Percentiles rank a stretch among this genome's conserved stretches.
phyloP scores from a whole-genome alignment of 2,329 filamentous ascomycete genomes.

The Hymenoscyphus occultus region DNA sequence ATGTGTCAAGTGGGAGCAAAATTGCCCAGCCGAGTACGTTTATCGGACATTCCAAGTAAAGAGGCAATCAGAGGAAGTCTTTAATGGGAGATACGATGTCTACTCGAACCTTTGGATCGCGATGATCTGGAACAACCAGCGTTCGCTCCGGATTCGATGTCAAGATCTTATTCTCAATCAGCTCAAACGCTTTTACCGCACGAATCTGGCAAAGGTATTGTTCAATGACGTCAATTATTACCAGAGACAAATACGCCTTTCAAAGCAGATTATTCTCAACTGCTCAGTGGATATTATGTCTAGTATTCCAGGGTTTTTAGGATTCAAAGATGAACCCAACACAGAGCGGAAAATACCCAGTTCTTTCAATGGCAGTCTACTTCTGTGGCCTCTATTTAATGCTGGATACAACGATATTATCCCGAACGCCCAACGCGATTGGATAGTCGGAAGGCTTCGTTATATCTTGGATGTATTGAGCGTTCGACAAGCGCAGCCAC shows the following conservation, averaged over 20 bases:
- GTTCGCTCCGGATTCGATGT: slow-evolving; percentile 28
- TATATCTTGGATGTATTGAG: slow-evolving; percentile 30
- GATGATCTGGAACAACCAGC: slow-evolving; percentile 32
- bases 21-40: slow-evolving; percentile 18
- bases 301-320: slow-evolving; percentile 28
- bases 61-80: slow-evolving; percentile 24
- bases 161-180: slow-evolving; percentile 31
- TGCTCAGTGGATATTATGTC: slow-evolving; percentile 31
- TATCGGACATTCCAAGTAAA: slow-evolving; percentile 23
- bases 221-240: slow-evolving; percentile 14
- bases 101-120: slow-evolving; percentile 29
- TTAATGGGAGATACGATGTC: slow-evolving; percentile 30
- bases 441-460: slow-evolving; percentile 28
- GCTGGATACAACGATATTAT: slow-evolving; percentile 25
- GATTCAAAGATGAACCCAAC: slow-evolving; percentile 14
- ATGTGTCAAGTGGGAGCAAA: slow-evolving; percentile 21
- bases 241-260: slow-evolving; percentile 22
- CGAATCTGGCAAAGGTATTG: slow-evolving; percentile 11
- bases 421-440: slow-evolving; percentile 27
- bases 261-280: slow-evolving; percentile 21
- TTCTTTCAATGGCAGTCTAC: slow-evolving; percentile 26
- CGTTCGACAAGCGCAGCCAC: slow-evolving; percentile 28
- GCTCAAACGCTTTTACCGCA: slow-evolving; percentile 22
- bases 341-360: slow-evolving; percentile 15
- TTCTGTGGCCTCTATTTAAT: slow-evolving; percentile 31